Base-by-base conservation (phyloP, 2,329 filamentous ascomycete species). In the Didymella arachidicola region DNA sequence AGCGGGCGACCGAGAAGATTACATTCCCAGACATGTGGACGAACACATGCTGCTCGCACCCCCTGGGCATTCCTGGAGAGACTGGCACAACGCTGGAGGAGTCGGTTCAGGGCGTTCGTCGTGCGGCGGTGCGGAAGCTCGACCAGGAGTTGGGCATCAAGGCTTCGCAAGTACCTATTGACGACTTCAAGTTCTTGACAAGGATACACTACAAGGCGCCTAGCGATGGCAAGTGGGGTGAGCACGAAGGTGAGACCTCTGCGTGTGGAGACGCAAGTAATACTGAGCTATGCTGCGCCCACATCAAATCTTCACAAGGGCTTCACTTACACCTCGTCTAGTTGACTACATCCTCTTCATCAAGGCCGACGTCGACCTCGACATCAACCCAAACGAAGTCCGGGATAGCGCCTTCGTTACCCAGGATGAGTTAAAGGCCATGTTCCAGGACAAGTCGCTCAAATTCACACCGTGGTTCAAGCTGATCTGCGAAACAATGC, bases 1-100 rank as follows among this genome's bases (percentile, higher is more conserved):
- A 98, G 83, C 91, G 95, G 67, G 95, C 95, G 27, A 83, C 88
- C 39, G 94, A 98, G 82, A 99, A 99, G 84, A 99, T 99, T 75
- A 99, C 95, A 7, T 99, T 99, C 81, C 94, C 95, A n/a, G 92
- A 97, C 77, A 93, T 97, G 89, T 99, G 95, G 95, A 99, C 95
- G 64, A 99, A 99, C 81, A 99, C 95, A 30, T 99, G 95, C 85
- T 99, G 95, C 84, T 99, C 95, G 38, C 95, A 99, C 79, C 95
- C 95, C 5, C 85, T 99, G 61, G 91, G 92, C 54, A 90, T 97
- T 66, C 91, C 95, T 8, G 89, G 90, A 65, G 95, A 99, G 86
- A 96, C 92, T 26, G 95, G 95, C 63, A 86, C 88, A 30, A 90
- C 89, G 66, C 83, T 99, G 42, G 84, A 89, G 48, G 90, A 92